A percentile compares a stretch with the other conserved stretches of the same genome.
These are phyloP conservation scores for Eucalyptus polybractea DNA, from an alignment of 345 rosid genomes.

Conservation along the genomic window DNA sequence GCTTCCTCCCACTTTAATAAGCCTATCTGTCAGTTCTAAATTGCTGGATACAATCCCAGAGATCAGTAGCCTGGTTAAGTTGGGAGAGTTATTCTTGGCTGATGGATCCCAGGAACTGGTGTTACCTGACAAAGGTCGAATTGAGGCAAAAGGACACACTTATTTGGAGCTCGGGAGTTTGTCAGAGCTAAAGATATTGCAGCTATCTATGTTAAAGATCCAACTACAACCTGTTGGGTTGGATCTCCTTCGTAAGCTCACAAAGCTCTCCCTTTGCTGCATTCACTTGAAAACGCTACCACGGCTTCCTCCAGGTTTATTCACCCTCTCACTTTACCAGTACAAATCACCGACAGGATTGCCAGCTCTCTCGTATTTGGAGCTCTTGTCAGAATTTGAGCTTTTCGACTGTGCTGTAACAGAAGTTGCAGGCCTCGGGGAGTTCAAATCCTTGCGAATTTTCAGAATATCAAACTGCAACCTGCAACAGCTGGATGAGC, in stretches of 20 bases:
- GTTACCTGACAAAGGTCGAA: rapidly evolving
- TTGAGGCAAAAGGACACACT: rapidly evolving
- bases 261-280: no score
- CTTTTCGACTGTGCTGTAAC: rapidly evolving
- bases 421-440: rapidly evolving
- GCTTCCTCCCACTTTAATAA: background rate
- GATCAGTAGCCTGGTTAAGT: background rate
- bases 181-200: no score
- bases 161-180: no score
- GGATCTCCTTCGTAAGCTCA: rapidly evolving
- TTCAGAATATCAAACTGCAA: rapidly evolving
- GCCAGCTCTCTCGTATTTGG: no score
- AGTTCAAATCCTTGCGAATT: no score
- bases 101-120: background rate
- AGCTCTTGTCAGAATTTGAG: rapidly evolving
- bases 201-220: no score
- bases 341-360: rapidly evolving
- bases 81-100: background rate
- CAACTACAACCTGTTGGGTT: no score
- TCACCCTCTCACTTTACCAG: rapidly evolving
- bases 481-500: rapidly evolving
- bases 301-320: rapidly evolving
- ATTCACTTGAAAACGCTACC: no score
- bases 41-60: rapidly evolving
- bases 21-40: background rate